Evolutionary conservation across 306 rosid genomes (phyloP).

Genomic region (Lathyrus oleraceus): DNA sequence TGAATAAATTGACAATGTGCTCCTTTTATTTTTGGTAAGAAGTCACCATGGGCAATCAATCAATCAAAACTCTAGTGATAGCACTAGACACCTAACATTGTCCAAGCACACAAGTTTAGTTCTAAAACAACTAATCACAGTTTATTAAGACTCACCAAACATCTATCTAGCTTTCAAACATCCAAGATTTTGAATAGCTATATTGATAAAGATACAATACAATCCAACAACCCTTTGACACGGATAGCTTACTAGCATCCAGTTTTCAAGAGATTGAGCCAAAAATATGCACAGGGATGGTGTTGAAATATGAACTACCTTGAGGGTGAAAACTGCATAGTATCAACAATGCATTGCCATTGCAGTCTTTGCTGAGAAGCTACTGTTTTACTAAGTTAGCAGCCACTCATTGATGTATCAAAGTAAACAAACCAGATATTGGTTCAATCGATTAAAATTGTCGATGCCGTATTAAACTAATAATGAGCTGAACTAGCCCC

Average conservation of each 20-base stretch:
- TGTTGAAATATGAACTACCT: constrained; percentile 30
- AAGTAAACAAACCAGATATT: not conserved
- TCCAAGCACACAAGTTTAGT: constrained; percentile 10
- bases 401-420: not conserved
- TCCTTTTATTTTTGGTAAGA: not conserved
- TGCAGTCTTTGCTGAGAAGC: not conserved
- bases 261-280: constrained; percentile 23
- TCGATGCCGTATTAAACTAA: too few relatives aligned
- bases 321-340: constrained; percentile 8
- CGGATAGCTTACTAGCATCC: constrained; percentile 17
- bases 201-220: constrained; percentile 16
- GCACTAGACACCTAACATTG: constrained; percentile 24
- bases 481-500: too few relatives aligned
- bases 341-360: not conserved
- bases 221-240: constrained; percentile 23
- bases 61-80: not conserved
- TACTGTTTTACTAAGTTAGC: constrained; percentile 5
- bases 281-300: constrained; percentile 13
- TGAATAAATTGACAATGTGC: not conserved
- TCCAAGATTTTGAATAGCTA: not conserved
- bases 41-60: not conserved
- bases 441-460: not conserved
- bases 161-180: constrained; percentile 8
- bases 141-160: constrained; percentile 5
- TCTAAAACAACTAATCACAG: not conserved